phyloP scores from a whole-genome alignment of 2,329 filamentous ascomycete species.

The Bipolaris cookei region DNA sequence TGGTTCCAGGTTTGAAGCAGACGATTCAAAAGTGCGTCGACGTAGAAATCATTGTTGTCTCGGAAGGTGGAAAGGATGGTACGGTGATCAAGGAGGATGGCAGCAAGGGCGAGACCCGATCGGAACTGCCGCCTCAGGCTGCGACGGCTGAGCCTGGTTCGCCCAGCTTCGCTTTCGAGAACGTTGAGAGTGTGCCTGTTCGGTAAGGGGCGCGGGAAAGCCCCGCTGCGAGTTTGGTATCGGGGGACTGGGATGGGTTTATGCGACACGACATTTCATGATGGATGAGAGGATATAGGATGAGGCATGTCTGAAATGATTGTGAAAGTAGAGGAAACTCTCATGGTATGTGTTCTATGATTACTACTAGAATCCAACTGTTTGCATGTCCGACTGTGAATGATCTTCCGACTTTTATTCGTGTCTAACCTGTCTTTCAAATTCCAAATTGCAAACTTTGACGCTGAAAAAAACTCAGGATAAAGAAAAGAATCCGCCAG shows the following conservation, averaged over 20 bases:
- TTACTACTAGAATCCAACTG: background rate
- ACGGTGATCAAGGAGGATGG: constrained; percentile 61
- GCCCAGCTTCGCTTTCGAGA: constrained; percentile 85
- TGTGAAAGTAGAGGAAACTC: background rate
- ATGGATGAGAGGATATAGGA: background rate
- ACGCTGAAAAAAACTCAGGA: background rate
- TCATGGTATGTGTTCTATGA: background rate
- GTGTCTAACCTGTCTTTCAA: background rate
- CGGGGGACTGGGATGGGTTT: background rate
- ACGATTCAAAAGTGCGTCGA: constrained; percentile 71
- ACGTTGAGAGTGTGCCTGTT: constrained; percentile 59
- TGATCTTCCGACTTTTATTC: background rate
- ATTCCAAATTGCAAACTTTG: background rate
- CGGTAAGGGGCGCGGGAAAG: constrained; percentile 19
- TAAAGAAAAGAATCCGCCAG: background rate
- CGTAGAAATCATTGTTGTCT: constrained; percentile 74
- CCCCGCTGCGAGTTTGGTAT: background rate
- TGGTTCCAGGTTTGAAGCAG: constrained; percentile 80
- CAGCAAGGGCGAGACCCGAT: constrained; percentile 63
- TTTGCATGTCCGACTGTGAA: background rate
- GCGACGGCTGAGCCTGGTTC: constrained; percentile 80
- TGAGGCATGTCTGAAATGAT: background rate
- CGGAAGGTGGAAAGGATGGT: constrained; percentile 72
- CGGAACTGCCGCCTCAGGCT: constrained; percentile 64
- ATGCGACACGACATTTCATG: constrained; percentile 2